Base-by-base conservation (phyloP, 2,329 filamentous ascomycete genomes). In the Fulvia fulva region DNA sequence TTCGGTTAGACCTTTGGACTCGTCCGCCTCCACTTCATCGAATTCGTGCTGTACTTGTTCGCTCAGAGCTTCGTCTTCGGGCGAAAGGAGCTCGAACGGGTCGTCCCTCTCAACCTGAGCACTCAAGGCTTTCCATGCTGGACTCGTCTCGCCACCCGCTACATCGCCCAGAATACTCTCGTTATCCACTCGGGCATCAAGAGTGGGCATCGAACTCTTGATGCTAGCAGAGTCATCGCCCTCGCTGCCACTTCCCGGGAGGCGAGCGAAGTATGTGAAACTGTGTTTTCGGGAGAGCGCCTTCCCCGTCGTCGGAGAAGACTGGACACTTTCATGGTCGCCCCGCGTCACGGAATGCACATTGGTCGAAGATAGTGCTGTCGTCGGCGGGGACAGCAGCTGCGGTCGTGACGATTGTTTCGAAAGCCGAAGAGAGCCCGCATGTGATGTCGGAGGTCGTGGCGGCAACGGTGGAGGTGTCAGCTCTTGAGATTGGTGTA, bases 91-190 rank as follows among this genome's bases (percentile, higher is more conserved):
- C 65, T 89, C 84, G 65, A 90, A 88, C 1, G 85, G 83, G 62
- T 80, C 81, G 32, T 77, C 78, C 28, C 59, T 60, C 22, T 83
- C 80, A 5, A 84, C 80, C 66, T 88, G 87, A 19, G 83, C 81
- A 53, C 82, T 83, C 25, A 91, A 76, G 51, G 88, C 75, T 63
- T 82, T 82, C 84, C 89, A 90, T 3, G 88, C 86, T 19, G 85
- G 81, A 68, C 84, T 90, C 66, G 82, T 84, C 59, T 81, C 81
- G 64, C 84, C 69, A n/a, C 73, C 83, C 34, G 87, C 74, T 23
- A 89, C 86, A 44, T 90, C 89, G 9, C 85, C 86, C 47, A 96
- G 82, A 21, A 97, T 79, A 69, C 92, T 96, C 59, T 91, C 91
- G 25, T 90, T 83, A 64, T 97, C 91, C 3, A 85, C 86, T 0